Conservation (phyloP, 306 rosid genomes). For the Medicago ruthenica region DNA sequence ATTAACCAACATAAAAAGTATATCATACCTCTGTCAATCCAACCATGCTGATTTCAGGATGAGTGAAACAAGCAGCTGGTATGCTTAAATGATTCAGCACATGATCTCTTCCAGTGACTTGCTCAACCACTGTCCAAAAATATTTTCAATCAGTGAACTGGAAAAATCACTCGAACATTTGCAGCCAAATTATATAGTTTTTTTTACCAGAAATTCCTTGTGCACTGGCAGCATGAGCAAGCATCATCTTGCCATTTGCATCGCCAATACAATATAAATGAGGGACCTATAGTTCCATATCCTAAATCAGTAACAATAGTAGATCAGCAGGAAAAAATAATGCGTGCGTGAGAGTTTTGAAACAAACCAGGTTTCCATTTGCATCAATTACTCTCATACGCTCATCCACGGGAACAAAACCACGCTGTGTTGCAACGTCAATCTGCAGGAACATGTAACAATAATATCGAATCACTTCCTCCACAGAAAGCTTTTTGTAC, state of each 20-base stretch:
- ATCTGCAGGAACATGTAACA: constrained; percentile 58
- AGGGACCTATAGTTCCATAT: constrained; percentile 71
- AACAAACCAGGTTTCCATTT: constrained; percentile 78
- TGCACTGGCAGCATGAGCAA: constrained; percentile 98
- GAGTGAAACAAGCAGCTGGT: constrained; percentile 97
- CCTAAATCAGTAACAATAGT: constrained; percentile 43
- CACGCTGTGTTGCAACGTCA: constrained; percentile 81
- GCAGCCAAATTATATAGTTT: constrained; percentile 31
- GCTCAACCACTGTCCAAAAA: constrained; percentile 83
- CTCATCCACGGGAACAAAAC: constrained; percentile 94
- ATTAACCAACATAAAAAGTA: constrained; percentile 19
- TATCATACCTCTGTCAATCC: constrained; percentile 80
- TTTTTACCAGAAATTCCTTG: constrained; percentile 90
- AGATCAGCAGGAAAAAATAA: not conserved
- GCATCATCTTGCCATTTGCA: constrained; percentile 98
- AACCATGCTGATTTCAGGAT: constrained; percentile 97
- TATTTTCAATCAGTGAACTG: constrained; percentile 10
- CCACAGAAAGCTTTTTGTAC: constrained; percentile 2
- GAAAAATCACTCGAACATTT: not conserved
- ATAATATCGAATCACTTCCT: constrained; percentile 5
- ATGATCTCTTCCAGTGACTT: constrained; percentile 87
- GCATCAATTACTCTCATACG: constrained; percentile 81
- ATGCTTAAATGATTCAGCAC: constrained; percentile 94
- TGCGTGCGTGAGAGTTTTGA: constrained; percentile 27
- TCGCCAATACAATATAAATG: constrained; percentile 91